Evolutionary conservation across 23 red algal species (phyloP), one percentile per base, ranked within the genome.

Genomic region (Gracilariopsis chorda): DNA sequence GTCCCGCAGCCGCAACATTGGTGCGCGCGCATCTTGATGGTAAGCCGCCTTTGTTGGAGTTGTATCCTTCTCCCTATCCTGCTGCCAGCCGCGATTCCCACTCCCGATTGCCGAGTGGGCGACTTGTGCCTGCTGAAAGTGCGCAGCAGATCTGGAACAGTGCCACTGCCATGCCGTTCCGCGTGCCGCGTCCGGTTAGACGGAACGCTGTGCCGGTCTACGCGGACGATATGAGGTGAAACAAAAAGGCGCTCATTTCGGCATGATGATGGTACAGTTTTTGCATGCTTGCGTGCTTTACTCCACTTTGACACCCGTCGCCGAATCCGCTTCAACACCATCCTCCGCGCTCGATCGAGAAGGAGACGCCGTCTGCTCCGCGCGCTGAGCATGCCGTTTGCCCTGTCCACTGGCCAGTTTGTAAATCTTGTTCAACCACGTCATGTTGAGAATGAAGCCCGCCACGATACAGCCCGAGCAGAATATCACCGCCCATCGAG

Each of bases 351-450:
- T n/a, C n/a, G n/a, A n/a, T n/a, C n/a, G n/a, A n/a, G n/a, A n/a
- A n/a, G n/a, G n/a, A n/a, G n/a, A n/a, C n/a, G n/a, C n/a, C n/a
- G n/a, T n/a, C n/a, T n/a, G n/a, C n/a, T n/a, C n/a, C n/a, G n/a
- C n/a, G n/a, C n/a, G n/a, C n/a, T n/a, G n/a, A n/a, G n/a, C n/a
- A n/a, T n/a, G n/a, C n/a, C n/a, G 40, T 46, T 73, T 73, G 16
- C 67, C 67, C 30, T 42, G 42, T 2, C 67, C 67, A 0, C 39
- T 73, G 32, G 47, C 39, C 67, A 73, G 42, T 42, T 45, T 73
- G 37, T 73, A 73, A 57, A 92, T 92, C 36, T 92, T 84, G 57
- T 48, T 72, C 44, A 92, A 67, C 89, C 89, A 92, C 48, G 80
- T 51, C 41, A 92, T 52, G 41, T 92, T 92, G 44, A 92, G 77